Evolutionary conservation across 768 basidiomycete genomes (phyloP).

Genomic region (Infundibulicybe gibba): DNA sequence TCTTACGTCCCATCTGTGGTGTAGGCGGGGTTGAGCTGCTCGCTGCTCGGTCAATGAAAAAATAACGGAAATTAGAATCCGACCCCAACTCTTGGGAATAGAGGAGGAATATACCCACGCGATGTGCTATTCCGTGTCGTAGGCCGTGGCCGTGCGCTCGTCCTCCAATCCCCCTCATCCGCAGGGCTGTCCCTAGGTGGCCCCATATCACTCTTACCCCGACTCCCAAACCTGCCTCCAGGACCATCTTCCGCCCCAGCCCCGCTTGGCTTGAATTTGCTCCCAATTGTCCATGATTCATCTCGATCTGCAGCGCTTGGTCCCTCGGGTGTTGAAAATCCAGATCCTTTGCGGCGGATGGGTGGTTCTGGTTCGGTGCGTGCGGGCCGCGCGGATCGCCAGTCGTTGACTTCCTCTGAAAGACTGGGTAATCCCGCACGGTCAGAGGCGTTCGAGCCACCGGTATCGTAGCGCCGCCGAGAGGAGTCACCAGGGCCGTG

Average conservation of each 20-base stretch:
- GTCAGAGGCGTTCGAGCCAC: constrained; percentile 14
- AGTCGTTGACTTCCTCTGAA: constrained; percentile 64
- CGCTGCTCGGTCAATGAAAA: constrained; percentile 36
- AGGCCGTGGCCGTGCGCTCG: constrained; percentile 36
- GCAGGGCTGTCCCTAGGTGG: constrained; percentile 41
- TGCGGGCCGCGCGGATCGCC: constrained; percentile 59
- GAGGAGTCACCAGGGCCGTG: constrained; percentile 60
- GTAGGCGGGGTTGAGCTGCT: constrained; percentile 75
- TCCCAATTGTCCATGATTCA: constrained; percentile 73
- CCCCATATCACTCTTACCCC: constrained; percentile 51
- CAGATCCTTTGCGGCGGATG: constrained; percentile 55
- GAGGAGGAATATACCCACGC: constrained; percentile 41
- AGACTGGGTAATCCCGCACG: constrained; percentile 36
- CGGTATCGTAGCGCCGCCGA: constrained; percentile 62
- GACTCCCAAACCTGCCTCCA: constrained; percentile 43
- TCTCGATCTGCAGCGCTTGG: constrained; percentile 68
- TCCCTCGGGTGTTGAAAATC: constrained; percentile 43
- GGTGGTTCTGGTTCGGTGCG: constrained; percentile 48
- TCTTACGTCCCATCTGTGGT: constrained; percentile 73
- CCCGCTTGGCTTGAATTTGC: constrained; percentile 62
- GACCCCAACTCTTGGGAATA: neutral
- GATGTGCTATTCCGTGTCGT: constrained; percentile 49
- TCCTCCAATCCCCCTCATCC: constrained; percentile 77
- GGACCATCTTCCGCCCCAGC: constrained; percentile 34
- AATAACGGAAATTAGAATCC: neutral